phyloP scores from a whole-genome alignment of 805 yeast genomes.

The Dipodascus geniculatus region DNA sequence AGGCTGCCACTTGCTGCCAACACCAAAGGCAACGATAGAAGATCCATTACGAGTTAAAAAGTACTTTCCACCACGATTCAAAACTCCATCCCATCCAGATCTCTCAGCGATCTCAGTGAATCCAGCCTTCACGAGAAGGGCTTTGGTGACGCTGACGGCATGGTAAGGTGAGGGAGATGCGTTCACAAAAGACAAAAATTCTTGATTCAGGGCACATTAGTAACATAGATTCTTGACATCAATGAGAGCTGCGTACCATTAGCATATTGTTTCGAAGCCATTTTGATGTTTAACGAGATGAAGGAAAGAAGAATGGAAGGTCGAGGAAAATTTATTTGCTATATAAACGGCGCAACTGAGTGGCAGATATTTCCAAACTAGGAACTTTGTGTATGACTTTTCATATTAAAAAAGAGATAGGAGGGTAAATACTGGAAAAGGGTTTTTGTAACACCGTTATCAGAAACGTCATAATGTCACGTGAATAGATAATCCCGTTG shows the following conservation, averaged over 20 bases:
- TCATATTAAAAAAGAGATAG: no score
- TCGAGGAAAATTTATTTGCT: background rate
- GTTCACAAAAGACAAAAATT: conserved; percentile 69
- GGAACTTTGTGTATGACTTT: no score
- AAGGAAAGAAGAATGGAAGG: background rate
- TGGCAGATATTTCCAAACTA: no score
- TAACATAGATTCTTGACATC: no score
- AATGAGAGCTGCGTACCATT: conserved; percentile 8
- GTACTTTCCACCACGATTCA: conserved; percentile 52
- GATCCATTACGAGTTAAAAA: conserved; percentile 85
- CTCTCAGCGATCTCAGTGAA: conserved; percentile 67
- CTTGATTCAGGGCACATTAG: conserved; percentile 18
- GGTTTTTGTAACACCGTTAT: background rate
- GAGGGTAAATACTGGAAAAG: background rate
- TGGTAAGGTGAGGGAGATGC: conserved; percentile 91
- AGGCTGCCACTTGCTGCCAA: conserved; percentile 59
- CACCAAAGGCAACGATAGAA: conserved; percentile 75
- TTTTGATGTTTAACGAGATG: background rate
- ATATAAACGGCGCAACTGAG: background rate
- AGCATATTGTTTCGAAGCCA: conserved; percentile 9
- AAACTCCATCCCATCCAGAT: conserved; percentile 48
- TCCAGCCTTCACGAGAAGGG: conserved; percentile 46
- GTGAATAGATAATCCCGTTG: background rate
- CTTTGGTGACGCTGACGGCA: conserved; percentile 60
- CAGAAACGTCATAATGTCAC: no score